Evolutionary conservation across 2,329 filamentous ascomycete genomes (phyloP), one percentile per base, ranked within the genome.

Genomic region (Xylariaceae sp.): DNA sequence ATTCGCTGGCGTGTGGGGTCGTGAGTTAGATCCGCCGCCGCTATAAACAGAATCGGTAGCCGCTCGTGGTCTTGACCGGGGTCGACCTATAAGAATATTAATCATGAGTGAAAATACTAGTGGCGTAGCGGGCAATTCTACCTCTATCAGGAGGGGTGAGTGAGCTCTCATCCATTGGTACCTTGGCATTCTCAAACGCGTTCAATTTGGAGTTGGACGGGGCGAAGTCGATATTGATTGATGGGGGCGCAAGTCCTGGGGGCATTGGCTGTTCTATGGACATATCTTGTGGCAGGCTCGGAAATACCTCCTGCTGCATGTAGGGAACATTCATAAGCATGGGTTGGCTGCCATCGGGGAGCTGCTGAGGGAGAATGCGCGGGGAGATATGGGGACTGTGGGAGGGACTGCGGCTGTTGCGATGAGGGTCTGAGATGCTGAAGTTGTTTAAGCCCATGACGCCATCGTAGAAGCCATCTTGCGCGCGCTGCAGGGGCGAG

Each of bases 151-250:
- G 92, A 1, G 91, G 91, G 40, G 86, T 93, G 50, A 96, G 70
- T 4, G 90, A 89, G 64, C 94, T 88, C 52, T 83, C 77, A 55
- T 88, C 82, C 55, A 83, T 71, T n/a, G 75, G 74, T 22, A 76
- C 68, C 60, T 86, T 88, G 17, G 77, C 73, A 22, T 79, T 77
- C 52, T 85, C 85, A 61, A 87, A 85, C 55, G 75, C 81, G 42
- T 74, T 78, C 58, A 80, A 80, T 47, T 78, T 72, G 42, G 86
- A 80, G 7, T 83, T 83, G 20, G 91, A 91, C 12, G 27, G 27
- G 14, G 90, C 91, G 65, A 88, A 90, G 63, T 95, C 88, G 57
- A 96, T 93, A 62, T 93, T 95, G 67, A 96, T 96, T 41, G 91
- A 88, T 0, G 91, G 91, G n/a, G 91, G 88, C 3, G 85, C 86